Percentiles rank a stretch among this genome's conserved stretches.
phyloP scores from a whole-genome alignment of 2,329 filamentous ascomycete genomes.

The Aureobasidium sp. region DNA sequence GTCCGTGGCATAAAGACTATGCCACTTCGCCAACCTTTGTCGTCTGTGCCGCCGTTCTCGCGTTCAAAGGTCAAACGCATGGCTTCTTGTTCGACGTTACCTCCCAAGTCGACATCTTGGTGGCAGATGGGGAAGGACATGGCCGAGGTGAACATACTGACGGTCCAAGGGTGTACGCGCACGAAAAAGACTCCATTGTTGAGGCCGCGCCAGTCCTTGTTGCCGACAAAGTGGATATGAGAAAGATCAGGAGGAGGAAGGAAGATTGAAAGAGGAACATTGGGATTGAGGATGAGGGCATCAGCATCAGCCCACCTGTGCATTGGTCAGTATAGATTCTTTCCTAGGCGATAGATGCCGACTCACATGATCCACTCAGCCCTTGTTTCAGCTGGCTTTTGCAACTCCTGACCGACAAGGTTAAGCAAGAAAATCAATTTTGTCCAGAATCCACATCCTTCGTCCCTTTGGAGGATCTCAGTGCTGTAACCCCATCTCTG shows the following conservation, averaged over 20 bases:
- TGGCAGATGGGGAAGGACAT: slow-evolving; percentile 27
- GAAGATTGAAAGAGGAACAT: slow-evolving; percentile 31
- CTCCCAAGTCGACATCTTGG: slow-evolving; percentile 23
- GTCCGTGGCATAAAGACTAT: slow-evolving; percentile 18
- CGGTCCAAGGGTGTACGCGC: slow-evolving; percentile 28
- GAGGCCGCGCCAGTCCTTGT: slow-evolving; percentile 25
- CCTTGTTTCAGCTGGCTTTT: slow-evolving; percentile 29
- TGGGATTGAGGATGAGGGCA: slow-evolving; percentile 29
- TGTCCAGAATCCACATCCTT: slow-evolving; percentile 38
- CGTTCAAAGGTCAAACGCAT: slow-evolving; percentile 18
- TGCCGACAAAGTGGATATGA: slow-evolving; percentile 29
- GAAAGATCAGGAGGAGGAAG: slow-evolving; percentile 30
- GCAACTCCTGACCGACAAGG: slow-evolving; percentile 32
- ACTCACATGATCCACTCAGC: slow-evolving; percentile 36
- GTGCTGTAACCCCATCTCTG: slow-evolving; percentile 37
- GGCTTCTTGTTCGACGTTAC: slow-evolving; percentile 24
- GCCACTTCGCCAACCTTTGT: not conserved
- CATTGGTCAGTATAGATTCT: not conserved
- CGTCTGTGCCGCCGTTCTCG: slow-evolving; percentile 2
- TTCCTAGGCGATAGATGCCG: not conserved
- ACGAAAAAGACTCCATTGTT: slow-evolving; percentile 31
- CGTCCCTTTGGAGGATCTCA: slow-evolving; percentile 27
- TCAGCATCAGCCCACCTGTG: slow-evolving; percentile 25
- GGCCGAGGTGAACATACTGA: slow-evolving; percentile 25
- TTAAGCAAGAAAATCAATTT: slow-evolving; percentile 35